A percentile compares a stretch with the other conserved stretches of the same genome.
These are phyloP conservation scores for Populus hybrid DNA, from an alignment of 441 rosid species.

Conservation along the genomic window DNA sequence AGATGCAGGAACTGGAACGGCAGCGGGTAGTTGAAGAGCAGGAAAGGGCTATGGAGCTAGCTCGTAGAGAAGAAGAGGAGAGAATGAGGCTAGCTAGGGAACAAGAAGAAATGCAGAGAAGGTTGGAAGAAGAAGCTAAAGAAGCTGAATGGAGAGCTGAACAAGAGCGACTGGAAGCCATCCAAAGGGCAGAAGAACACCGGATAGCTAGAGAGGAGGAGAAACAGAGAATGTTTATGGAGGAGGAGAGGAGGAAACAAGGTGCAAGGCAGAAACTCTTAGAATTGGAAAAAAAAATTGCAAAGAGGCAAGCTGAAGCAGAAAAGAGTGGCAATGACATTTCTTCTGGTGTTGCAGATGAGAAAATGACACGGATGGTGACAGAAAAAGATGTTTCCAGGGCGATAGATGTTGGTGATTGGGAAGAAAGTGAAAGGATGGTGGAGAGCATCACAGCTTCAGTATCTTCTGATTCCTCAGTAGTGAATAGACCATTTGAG, in stretches of 20 bases:
- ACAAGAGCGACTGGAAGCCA: slow-evolving; percentile 72
- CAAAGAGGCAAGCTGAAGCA: slow-evolving; percentile 74
- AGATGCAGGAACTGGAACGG: slow-evolving; percentile 90
- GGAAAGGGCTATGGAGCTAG: slow-evolving; percentile 77
- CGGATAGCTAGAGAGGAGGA: slow-evolving; percentile 92
- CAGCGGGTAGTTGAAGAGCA: slow-evolving; percentile 71
- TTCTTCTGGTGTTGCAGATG: slow-evolving; percentile 48
- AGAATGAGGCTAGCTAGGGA: slow-evolving; percentile 67
- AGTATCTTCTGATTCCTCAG: slow-evolving; percentile 64
- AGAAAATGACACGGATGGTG: slow-evolving; percentile 37
- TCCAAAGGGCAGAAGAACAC: slow-evolving; percentile 73
- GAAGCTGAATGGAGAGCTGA: slow-evolving; percentile 90
- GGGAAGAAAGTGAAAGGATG: slow-evolving; percentile 93
- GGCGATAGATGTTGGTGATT: slow-evolving; percentile 56
- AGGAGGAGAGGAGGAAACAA: slow-evolving; percentile 95
- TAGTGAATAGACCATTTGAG: slow-evolving; percentile 53
- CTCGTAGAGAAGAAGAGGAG: slow-evolving; percentile 88
- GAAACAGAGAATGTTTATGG: slow-evolving; percentile 64
- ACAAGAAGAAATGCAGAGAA: slow-evolving; percentile 67
- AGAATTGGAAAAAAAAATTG: slow-evolving; percentile 90
- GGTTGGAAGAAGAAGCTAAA: slow-evolving; percentile 82
- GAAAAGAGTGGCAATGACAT: slow-evolving; percentile 39
- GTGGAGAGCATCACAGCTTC: slow-evolving; percentile 85
- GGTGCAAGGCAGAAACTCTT: slow-evolving; percentile 94
- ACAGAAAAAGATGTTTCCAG: slow-evolving; percentile 46